These are phyloP conservation scores for Calonectria leucothoes DNA, from an alignment of 2,329 filamentous ascomycete species.

Conservation along the genomic window DNA sequence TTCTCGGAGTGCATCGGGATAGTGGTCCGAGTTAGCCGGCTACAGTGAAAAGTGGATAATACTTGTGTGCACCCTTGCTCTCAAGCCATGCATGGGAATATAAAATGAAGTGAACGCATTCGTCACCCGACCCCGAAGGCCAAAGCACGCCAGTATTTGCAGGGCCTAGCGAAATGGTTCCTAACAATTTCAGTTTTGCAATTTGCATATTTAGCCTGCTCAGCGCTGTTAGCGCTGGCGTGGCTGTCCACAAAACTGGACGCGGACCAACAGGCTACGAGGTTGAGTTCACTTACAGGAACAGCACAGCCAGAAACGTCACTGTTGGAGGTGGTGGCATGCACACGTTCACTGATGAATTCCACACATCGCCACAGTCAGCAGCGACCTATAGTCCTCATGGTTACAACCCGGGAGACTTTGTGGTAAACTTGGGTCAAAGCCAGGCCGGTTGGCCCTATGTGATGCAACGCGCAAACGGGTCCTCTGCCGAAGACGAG, in stretches of 20 bases:
- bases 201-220: background rate
- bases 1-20: background rate
- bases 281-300: background rate
- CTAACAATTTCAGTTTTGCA: background rate
- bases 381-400: background rate
- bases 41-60: background rate
- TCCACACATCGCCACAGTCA: background rate
- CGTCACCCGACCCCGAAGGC: background rate
- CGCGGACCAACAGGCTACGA: background rate
- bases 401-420: background rate
- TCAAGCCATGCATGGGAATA: background rate
- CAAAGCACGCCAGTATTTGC: no score
- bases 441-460: background rate
- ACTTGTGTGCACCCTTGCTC: background rate
- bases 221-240: background rate
- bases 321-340: background rate
- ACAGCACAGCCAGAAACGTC: background rate
- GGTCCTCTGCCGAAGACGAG: background rate
- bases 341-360: slow-evolving; percentile 1
- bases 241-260: background rate
- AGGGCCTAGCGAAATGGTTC: background rate
- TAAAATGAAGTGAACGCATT: background rate
- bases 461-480: background rate
- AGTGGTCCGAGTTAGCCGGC: background rate
- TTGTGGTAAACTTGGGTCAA: background rate